Conservation (phyloP, 2,329 filamentous ascomycete species). For the Aspergillaceae sp. region DNA sequence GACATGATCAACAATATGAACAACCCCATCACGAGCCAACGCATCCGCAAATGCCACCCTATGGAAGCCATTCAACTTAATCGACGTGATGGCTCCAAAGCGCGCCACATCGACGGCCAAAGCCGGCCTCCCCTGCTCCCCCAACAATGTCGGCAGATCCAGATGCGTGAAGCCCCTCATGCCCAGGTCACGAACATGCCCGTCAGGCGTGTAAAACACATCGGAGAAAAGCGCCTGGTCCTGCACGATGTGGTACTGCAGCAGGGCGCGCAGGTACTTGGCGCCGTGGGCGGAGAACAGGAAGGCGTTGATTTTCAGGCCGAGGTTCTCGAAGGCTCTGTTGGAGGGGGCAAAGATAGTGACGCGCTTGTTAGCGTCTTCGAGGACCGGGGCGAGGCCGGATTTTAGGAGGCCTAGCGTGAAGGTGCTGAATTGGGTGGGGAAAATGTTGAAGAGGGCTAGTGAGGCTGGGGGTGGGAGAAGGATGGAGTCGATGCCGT, state of each 20-base stretch:
- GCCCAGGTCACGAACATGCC: constrained; percentile 18
- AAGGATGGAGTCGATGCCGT: constrained; percentile 66
- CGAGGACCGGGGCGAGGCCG: constrained; percentile 54
- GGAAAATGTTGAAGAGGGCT: constrained; percentile 57
- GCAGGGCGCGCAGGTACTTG: constrained; percentile 66
- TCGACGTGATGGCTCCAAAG: constrained; percentile 58
- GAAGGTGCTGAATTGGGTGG: constrained; percentile 68
- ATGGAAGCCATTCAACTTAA: constrained; percentile 67
- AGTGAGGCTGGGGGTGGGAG: constrained; percentile 61
- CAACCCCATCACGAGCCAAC: constrained; percentile 68
- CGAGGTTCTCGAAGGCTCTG: constrained; percentile 67
- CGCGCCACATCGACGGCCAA: constrained; percentile 63
- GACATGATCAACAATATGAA: constrained; percentile 66
- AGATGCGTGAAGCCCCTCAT: constrained; percentile 35
- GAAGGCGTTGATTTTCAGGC: constrained; percentile 67
- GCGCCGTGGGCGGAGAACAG: constrained; percentile 68
- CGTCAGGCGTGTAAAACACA: constrained; percentile 51
- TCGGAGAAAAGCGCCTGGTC: constrained; percentile 76
- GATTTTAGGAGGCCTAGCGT: constrained; percentile 67
- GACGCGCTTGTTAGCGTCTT: constrained; percentile 51
- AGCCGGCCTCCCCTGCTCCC: constrained; percentile 42
- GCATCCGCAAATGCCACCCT: constrained; percentile 60
- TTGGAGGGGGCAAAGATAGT: constrained; percentile 80
- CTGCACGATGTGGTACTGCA: constrained; percentile 69
- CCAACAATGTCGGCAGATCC: constrained; percentile 64